Evolutionary conservation across 306 rosid genomes (phyloP).

Genomic region (Pachyrhizus erosus): DNA sequence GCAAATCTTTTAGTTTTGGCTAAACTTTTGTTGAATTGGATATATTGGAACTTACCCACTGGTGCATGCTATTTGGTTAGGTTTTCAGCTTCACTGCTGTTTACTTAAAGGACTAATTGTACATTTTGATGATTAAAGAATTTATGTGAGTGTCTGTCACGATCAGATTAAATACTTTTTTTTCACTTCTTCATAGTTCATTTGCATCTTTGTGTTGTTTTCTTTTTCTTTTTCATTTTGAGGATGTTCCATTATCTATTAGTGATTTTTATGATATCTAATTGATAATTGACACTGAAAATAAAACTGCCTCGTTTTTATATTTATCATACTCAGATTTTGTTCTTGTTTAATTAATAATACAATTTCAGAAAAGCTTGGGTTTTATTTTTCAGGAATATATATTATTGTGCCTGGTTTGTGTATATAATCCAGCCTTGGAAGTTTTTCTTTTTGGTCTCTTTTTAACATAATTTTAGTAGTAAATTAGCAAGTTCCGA

Average conservation of each 20-base stretch:
- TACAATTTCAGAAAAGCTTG: constrained; percentile 34
- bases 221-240: neutral
- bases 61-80: constrained; percentile 1
- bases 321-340: neutral
- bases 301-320: neutral
- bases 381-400: constrained; percentile 17
- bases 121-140: constrained; percentile 5
- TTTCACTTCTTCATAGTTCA: constrained; percentile 8
- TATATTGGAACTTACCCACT: constrained; percentile 3
- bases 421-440: constrained; percentile 9
- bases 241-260: neutral
- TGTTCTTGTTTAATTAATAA: constrained; percentile 23
- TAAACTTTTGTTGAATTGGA: neutral
- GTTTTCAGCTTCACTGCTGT: constrained; percentile 1
- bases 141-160: neutral
- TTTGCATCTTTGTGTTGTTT: neutral
- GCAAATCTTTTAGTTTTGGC: neutral
- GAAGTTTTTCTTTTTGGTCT: neutral
- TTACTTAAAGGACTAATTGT: constrained; percentile 10
- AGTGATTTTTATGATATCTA: constrained; percentile 24
- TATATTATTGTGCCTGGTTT: constrained; percentile 22
- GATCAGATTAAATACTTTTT: constrained; percentile 14
- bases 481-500: constrained; percentile 24
- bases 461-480: constrained; percentile 12
- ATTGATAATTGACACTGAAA: constrained; percentile 20